phyloP scores from a whole-genome alignment of 768 basidiomycete species.

The Termitomyces sp. region DNA sequence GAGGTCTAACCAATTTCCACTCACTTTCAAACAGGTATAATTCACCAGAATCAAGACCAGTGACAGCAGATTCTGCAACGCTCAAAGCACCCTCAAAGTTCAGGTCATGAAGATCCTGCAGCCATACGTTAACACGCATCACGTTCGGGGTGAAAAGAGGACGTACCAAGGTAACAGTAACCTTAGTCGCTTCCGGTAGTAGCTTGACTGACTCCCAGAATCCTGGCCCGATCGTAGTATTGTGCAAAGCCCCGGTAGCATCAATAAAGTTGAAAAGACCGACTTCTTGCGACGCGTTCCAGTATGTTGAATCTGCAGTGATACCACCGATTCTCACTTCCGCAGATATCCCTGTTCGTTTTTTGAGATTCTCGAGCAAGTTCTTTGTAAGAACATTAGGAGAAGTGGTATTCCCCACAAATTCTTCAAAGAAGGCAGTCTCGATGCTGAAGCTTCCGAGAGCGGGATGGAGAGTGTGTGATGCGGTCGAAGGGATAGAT shows the following conservation, averaged over 20 bases:
- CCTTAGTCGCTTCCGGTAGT: slow-evolving; percentile 41
- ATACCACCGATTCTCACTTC: slow-evolving; percentile 52
- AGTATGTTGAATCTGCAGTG: slow-evolving; percentile 50
- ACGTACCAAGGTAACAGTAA: slow-evolving; percentile 42
- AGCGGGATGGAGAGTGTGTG: slow-evolving; percentile 37
- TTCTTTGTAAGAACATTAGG: slow-evolving; percentile 41
- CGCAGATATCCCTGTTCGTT: slow-evolving; percentile 39
- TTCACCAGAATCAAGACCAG: slow-evolving; percentile 32
- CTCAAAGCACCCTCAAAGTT: slow-evolving; percentile 37
- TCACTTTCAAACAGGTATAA: slow-evolving; percentile 43
- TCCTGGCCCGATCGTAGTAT: slow-evolving; percentile 47
- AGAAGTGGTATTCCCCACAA: slow-evolving; percentile 38
- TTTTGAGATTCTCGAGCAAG: slow-evolving; percentile 41
- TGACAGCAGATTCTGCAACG: slow-evolving; percentile 39
- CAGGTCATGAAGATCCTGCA: slow-evolving; percentile 41
- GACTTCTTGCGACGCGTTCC: slow-evolving; percentile 36
- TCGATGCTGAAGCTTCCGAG: slow-evolving; percentile 54
- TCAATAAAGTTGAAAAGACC: slow-evolving; percentile 43
- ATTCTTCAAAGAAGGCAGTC: slow-evolving; percentile 50
- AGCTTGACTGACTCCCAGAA: slow-evolving; percentile 47
- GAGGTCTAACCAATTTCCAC: neutral
- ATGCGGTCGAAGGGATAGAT: slow-evolving; percentile 39
- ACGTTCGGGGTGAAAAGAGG: neutral
- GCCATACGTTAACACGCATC: too few species aligned
- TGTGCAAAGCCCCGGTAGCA: slow-evolving; percentile 36